Evolutionary conservation across 1,284 basidiomycete genomes (phyloP).

Genomic region (Puccinia triticina): DNA sequence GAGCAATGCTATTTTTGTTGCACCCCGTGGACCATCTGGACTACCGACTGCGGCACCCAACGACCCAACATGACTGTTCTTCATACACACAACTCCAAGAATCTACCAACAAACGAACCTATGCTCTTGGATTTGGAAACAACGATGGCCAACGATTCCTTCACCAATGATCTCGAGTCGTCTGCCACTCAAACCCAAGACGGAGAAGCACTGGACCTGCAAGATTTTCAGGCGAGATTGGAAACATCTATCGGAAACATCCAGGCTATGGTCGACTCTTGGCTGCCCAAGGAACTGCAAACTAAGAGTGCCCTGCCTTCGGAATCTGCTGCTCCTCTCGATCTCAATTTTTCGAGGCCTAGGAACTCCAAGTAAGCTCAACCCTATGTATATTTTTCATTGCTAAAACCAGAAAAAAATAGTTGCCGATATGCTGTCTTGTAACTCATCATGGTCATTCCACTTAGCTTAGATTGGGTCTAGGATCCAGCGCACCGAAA

Average conservation of each 20-base stretch:
- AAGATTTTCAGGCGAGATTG: conserved; percentile 12
- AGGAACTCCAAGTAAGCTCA: conserved; percentile 24
- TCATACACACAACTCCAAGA: no score
- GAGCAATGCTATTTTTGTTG: background rate
- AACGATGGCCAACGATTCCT: background rate
- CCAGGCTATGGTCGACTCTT: conserved; percentile 22
- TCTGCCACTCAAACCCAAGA: background rate
- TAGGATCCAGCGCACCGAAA: background rate
- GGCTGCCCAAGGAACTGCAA: conserved; percentile 19
- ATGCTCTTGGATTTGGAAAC: background rate
- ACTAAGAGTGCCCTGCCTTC: background rate
- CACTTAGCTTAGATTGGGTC: conserved; percentile 17
- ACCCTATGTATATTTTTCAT: background rate
- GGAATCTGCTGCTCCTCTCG: background rate
- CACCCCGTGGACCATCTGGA: no score
- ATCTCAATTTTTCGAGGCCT: background rate
- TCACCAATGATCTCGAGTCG: background rate
- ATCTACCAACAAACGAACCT: no score
- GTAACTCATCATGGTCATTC: background rate
- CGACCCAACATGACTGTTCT: no score
- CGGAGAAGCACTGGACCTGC: background rate
- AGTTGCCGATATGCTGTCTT: background rate
- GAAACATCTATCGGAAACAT: background rate
- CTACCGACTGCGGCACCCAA: no score
- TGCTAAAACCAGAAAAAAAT: background rate